Evolutionary conservation across 768 basidiomycete species (phyloP).

Genomic region (Phanerodontia chrysosporium): DNA sequence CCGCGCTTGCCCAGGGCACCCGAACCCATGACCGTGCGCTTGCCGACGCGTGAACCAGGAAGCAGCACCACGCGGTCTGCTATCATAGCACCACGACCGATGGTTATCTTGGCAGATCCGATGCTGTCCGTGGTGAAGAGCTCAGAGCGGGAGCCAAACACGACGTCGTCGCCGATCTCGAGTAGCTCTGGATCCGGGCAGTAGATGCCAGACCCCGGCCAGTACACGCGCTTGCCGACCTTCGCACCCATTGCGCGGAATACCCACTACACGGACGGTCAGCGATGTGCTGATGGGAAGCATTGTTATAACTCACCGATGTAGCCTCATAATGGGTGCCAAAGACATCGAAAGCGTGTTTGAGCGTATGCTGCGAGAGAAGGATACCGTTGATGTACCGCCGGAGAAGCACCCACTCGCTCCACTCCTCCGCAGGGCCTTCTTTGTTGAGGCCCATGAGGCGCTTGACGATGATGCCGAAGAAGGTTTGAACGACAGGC

Average conservation of each 20-base stretch:
- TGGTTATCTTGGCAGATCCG: conserved; percentile 36
- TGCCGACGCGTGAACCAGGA: conserved; percentile 37
- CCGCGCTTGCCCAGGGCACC: conserved; percentile 40
- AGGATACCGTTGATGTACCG: conserved; percentile 35
- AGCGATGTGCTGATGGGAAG: not conserved
- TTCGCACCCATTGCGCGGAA: conserved; percentile 46
- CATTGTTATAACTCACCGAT: conserved; percentile 22
- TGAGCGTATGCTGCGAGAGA: conserved; percentile 34
- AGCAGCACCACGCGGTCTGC: conserved; percentile 45
- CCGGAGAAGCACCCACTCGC: conserved; percentile 31
- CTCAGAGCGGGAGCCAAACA: conserved; percentile 44
- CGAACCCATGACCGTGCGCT: conserved; percentile 41
- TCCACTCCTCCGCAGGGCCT: conserved; percentile 18
- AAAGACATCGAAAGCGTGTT: conserved; percentile 36
- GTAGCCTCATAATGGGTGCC: conserved; percentile 44
- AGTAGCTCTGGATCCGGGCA: conserved; percentile 45
- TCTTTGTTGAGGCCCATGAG: conserved; percentile 36
- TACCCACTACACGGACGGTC: conserved; percentile 17
- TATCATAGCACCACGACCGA: conserved; percentile 45
- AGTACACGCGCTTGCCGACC: conserved; percentile 42
- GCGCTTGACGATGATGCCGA: conserved; percentile 40
- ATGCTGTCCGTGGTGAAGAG: conserved; percentile 41
- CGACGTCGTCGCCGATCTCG: conserved; percentile 45
- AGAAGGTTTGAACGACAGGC: conserved; percentile 35
- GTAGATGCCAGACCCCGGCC: conserved; percentile 43